Base-by-base conservation (phyloP, 257 asterid species). In the Orobanche coerulescens region DNA sequence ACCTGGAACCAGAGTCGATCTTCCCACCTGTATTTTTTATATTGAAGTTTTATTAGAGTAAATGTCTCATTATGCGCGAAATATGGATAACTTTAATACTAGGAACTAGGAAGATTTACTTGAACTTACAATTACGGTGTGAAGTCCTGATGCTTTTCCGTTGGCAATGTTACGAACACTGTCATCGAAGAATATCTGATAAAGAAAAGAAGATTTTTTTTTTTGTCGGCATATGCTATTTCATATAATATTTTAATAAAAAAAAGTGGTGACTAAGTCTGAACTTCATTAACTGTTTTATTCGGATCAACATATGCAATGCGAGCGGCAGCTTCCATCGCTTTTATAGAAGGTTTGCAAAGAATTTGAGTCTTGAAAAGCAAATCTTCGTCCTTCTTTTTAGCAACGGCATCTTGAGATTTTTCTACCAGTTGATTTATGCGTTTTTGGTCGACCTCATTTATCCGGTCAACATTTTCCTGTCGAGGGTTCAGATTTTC, bases 131-230 rank as follows among this genome's bases (percentile, higher is more conserved):
- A 87, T 69, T 30, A 90, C 95, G 1, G 96, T 90, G 47, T 76
- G 79, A 62, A 90, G 83, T 58, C 96, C 96, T 4, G 87, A 90
- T 49, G 77, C 75, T 78, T 85, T 90, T 20, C 86, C 96, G 50
- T 71, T 79, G 3, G 83, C 84, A 69, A 90, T 80, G 78, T 87
- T 90, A 16, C 96, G 75, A 34, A 75, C 67, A 44, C 97, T 90
- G 65, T 90, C 95, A 53, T 90, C 96, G 13, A 90, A 90, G 82
- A 90, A 90, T 44, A 90, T 58, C 96, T 90, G 81, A 36, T 10
- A 33, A 34, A 54, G 16, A 48, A 65, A 47, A 49, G n/a, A 47
- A 62, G 57, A 50, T 18, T 26, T 1, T 23, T 13, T 6, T 34
- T 30, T 31, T 51, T 49, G 51, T 18, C 58, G 2, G 62, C 24